A percentile compares a stretch with the other conserved stretches of the same genome.
Evolutionary conservation across 495 filamentous ascomycete genomes (phyloP).

Genomic region (Penicillium lagena): DNA sequence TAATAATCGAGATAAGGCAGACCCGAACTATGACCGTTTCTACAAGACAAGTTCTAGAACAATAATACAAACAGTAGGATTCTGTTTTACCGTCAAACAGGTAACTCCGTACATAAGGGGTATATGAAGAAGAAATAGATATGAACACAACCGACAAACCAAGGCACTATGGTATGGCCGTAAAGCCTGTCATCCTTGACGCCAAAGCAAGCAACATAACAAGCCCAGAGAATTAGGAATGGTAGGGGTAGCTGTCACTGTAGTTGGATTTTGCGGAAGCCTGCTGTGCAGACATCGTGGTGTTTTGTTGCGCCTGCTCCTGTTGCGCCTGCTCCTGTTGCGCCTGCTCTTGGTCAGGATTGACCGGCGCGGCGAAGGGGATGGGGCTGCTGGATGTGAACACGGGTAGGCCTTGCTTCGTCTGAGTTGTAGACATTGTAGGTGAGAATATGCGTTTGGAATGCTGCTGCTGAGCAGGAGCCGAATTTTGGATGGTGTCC

Average conservation of each 20-base stretch:
- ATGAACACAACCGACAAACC: not conserved
- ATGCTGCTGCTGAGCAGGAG: constrained; percentile 4
- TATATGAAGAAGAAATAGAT: constrained; percentile 16
- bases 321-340: not conserved
- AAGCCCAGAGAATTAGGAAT: not conserved
- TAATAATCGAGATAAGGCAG: constrained; percentile 15
- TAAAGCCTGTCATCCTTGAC: not conserved
- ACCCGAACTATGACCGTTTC: too few relatives aligned
- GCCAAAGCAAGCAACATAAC: not conserved
- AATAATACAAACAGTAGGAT: not conserved
- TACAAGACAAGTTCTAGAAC: too few relatives aligned
- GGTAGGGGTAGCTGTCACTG: not conserved
- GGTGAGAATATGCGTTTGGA: constrained; percentile 20
- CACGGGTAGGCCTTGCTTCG: constrained; percentile 41
- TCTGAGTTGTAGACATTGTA: constrained; percentile 23
- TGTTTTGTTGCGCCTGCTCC: not conserved
- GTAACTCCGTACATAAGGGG: constrained; percentile 8
- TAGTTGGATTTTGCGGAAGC: not conserved
- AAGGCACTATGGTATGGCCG: not conserved
- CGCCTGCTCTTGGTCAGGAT: not conserved
- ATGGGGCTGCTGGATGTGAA: constrained; percentile 47
- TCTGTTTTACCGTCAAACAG: not conserved
- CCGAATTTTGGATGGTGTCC: constrained; percentile 1
- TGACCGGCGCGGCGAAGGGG: constrained; percentile 32
- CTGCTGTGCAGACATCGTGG: not conserved